phyloP scores from a whole-genome alignment of 768 basidiomycete species.

The Ramaria sp. region DNA sequence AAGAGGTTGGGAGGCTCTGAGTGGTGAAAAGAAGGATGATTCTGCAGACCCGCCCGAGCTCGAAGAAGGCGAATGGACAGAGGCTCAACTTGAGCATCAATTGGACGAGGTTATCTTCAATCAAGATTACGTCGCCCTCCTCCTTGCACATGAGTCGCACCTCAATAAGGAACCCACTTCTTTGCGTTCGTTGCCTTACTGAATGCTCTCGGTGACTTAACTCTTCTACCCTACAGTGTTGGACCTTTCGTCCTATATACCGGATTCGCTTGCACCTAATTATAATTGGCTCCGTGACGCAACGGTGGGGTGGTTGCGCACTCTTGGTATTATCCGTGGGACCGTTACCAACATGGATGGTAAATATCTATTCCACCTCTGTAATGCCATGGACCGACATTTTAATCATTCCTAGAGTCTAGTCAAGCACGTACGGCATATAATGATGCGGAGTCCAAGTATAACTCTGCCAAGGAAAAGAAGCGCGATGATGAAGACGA shows the following conservation, averaged over 20 bases:
- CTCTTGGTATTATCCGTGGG: slow-evolving; percentile 45
- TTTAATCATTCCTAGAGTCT: slow-evolving; percentile 29
- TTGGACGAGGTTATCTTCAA: slow-evolving; percentile 46
- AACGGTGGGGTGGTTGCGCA: slow-evolving; percentile 50
- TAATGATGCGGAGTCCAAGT: slow-evolving; percentile 48
- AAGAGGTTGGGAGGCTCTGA: slow-evolving; percentile 79
- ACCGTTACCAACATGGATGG: slow-evolving; percentile 23
- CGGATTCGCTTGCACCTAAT: slow-evolving; percentile 62
- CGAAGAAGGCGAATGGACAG: slow-evolving; percentile 52
- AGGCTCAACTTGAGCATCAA: slow-evolving; percentile 44
- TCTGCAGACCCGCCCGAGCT: slow-evolving; percentile 31
- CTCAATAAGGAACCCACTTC: slow-evolving; percentile 38
- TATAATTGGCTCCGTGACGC: slow-evolving; percentile 59
- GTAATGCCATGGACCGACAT: background rate
- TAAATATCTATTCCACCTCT: background rate
- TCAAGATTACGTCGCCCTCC: slow-evolving; percentile 60
- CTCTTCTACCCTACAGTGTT: slow-evolving; percentile 46
- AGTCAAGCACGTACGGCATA: slow-evolving; percentile 52
- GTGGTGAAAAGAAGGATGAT: slow-evolving; percentile 16
- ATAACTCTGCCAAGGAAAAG: slow-evolving; percentile 41
- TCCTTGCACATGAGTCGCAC: slow-evolving; percentile 70
- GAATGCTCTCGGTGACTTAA: background rate
- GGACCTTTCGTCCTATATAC: slow-evolving; percentile 71
- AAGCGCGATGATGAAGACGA: slow-evolving; percentile 45
- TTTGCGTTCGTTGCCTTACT: slow-evolving; percentile 36